Conservation (phyloP, 2,329 filamentous ascomycete species). For the Fusarium sp. region DNA sequence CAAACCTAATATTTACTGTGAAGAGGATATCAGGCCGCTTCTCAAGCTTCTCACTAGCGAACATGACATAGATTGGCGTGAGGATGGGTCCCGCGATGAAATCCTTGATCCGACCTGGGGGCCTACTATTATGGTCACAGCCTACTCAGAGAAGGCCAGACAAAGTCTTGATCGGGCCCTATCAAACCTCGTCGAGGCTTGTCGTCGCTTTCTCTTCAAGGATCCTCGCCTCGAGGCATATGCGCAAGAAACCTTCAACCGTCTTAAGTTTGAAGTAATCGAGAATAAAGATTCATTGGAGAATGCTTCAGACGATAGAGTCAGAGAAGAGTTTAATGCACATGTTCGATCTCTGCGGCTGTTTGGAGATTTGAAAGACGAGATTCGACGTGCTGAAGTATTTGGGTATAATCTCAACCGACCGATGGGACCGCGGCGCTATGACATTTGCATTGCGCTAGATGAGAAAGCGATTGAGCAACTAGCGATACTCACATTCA, state of each 20-base stretch:
- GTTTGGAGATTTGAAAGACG: neutral
- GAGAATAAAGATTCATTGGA: fast-evolving
- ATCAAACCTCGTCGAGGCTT: neutral
- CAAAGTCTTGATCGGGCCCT: neutral
- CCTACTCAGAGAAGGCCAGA: neutral
- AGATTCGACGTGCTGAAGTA: neutral
- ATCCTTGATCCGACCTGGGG: neutral
- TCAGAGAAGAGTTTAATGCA: neutral
- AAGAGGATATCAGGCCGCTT: neutral
- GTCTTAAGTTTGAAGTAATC: neutral
- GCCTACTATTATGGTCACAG: neutral
- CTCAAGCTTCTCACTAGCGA: neutral
- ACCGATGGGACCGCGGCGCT: neutral
- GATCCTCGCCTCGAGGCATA: neutral
- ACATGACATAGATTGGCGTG: neutral
- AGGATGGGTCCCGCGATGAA: neutral
- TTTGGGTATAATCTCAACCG: neutral
- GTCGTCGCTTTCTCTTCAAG: neutral
- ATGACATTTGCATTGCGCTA: neutral
- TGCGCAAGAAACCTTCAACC: neutral
- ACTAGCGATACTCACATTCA: neutral
- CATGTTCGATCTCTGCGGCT: neutral
- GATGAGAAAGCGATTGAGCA: neutral
- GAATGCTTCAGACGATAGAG: neutral
- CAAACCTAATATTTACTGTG: too few relatives aligned